These are phyloP conservation scores for Leccinum disarticulatum DNA, from an alignment of 768 basidiomycete genomes.

Conservation along the genomic window DNA sequence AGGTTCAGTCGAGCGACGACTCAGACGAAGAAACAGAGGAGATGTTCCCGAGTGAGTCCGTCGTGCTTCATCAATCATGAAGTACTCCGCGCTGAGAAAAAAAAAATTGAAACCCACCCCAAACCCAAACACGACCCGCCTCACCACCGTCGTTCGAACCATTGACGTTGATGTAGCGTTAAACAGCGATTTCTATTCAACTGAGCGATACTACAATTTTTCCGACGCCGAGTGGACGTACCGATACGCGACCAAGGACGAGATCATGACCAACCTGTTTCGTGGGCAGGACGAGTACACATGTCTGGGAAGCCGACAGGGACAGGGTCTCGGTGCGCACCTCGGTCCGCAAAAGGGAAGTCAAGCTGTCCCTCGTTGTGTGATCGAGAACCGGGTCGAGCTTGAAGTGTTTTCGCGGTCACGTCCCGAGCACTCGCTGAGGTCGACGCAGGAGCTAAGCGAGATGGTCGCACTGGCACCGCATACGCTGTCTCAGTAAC, in stretches of 20 bases:
- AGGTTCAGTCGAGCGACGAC: constrained; percentile 14
- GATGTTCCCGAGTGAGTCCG: constrained; percentile 29
- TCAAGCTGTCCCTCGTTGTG: constrained; percentile 8
- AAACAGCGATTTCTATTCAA: constrained; percentile 15
- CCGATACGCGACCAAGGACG: constrained; percentile 33
- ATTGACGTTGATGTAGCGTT: background rate
- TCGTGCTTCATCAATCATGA: background rate
- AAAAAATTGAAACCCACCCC: background rate
- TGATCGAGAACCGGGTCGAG: constrained; percentile 9
- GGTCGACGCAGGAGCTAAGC: background rate
- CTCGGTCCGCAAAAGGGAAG: constrained; percentile 1
- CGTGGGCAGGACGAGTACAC: constrained; percentile 17
- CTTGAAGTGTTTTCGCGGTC: background rate
- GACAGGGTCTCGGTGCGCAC: background rate
- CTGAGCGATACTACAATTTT: background rate
- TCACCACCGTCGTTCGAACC: background rate
- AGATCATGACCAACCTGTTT: constrained; percentile 29
- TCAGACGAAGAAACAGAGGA: constrained; percentile 18
- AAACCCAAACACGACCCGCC: background rate
- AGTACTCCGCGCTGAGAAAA: constrained; percentile 5
- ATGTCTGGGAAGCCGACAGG: background rate
- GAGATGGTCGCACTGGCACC: constrained; percentile 1
- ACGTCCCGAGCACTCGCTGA: background rate
- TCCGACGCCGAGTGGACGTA: constrained; percentile 25
- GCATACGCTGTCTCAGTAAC: background rate